These are phyloP conservation scores for Leishmania tarentolae DNA, from an alignment of 208 protist species.

Conservation along the genomic window DNA sequence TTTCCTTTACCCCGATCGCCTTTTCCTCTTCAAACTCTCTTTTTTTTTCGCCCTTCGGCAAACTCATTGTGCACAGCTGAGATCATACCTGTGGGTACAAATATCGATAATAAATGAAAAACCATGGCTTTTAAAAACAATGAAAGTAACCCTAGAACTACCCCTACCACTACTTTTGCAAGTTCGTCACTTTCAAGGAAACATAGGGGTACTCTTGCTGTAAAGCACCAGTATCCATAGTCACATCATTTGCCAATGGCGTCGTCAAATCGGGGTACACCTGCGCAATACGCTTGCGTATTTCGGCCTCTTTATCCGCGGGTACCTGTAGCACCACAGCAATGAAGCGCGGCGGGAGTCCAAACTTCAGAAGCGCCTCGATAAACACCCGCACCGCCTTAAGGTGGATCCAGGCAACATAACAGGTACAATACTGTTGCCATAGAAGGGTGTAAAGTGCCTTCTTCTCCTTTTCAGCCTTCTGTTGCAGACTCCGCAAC, in stretches of 20 bases:
- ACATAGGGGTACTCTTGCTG: conserved; percentile 90
- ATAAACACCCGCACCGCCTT: conserved; percentile 93
- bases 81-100: not conserved
- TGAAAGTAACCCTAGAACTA: conserved; percentile 11
- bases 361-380: conserved; percentile 90
- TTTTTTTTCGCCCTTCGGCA: not conserved
- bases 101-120: conserved; percentile 6
- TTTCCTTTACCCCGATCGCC: not conserved
- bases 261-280: conserved; percentile 71
- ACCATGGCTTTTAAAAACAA: not conserved
- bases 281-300: conserved; percentile 72
- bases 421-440: conserved; percentile 89
- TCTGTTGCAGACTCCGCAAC: conserved; percentile 67
- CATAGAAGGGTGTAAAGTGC: conserved; percentile 80
- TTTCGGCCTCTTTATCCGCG: conserved; percentile 70
- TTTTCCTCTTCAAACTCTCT: not conserved
- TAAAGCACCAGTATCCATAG: conserved; percentile 59
- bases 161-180: conserved; percentile 52
- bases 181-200: conserved; percentile 80
- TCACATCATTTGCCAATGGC: conserved; percentile 50
- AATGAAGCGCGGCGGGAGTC: conserved; percentile 87
- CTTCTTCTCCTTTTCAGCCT: conserved; percentile 84
- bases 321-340: conserved; percentile 79
- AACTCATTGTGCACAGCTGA: not conserved
- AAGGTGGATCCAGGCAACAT: conserved; percentile 92